Evolutionary conservation across 306 rosid genomes (phyloP).

Genomic region (Luffa acutangula): DNA sequence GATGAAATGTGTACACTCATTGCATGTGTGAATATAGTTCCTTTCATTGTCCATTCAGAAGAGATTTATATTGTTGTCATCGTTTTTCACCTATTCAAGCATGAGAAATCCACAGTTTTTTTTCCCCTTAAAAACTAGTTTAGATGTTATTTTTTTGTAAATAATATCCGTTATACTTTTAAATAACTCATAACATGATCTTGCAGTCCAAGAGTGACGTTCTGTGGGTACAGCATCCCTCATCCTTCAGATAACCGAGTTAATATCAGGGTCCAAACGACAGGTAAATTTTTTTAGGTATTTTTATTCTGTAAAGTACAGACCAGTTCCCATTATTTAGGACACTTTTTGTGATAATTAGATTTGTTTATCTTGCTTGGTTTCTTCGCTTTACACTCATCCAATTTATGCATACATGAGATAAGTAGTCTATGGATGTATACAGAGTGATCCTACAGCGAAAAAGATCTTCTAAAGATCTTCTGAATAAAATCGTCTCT

Average conservation of each 20-base stretch:
- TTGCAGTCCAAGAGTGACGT: slow-evolving; percentile 64
- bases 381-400: not conserved
- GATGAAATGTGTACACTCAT: not conserved
- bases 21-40: not conserved
- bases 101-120: not conserved
- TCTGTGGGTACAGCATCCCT: slow-evolving; percentile 80
- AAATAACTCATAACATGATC: not conserved
- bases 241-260: slow-evolving; percentile 83
- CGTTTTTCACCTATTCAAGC: not conserved
- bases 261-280: slow-evolving; percentile 71
- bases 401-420: not conserved
- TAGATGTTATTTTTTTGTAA: not conserved
- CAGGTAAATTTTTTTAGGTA: slow-evolving; percentile 28
- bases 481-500: not conserved
- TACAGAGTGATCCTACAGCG: not conserved
- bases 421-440: not conserved
- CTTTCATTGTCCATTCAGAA: not conserved
- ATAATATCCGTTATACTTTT: not conserved
- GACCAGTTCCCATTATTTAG: not conserved
- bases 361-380: not conserved
- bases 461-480: too few species aligned
- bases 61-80: not conserved
- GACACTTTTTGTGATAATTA: not conserved
- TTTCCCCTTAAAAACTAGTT: not conserved
- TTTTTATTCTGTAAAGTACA: not conserved